Percentiles rank a stretch among this genome's conserved stretches.
Evolutionary conservation across 768 basidiomycete species (phyloP).

Genomic region (Exsudoporus frostii): DNA sequence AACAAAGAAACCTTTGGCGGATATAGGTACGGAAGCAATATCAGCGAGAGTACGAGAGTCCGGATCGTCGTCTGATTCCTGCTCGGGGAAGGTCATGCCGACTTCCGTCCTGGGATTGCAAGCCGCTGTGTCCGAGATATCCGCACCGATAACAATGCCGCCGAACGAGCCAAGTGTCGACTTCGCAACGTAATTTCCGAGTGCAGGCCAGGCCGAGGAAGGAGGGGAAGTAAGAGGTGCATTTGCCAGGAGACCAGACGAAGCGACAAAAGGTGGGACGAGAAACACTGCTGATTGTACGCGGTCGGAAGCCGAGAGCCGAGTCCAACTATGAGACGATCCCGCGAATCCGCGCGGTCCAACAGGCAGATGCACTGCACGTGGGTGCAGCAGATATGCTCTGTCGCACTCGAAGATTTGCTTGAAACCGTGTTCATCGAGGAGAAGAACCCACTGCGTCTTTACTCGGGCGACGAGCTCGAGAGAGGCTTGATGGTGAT

Average conservation of each 20-base stretch:
- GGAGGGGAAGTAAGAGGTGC: constrained; percentile 16
- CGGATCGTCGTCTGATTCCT: neutral
- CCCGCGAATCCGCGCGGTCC: constrained; percentile 40
- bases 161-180: constrained; percentile 33
- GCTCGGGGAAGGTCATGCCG: neutral
- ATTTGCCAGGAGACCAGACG: constrained; percentile 23
- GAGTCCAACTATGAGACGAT: constrained; percentile 27
- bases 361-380: constrained; percentile 34
- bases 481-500: constrained; percentile 31
- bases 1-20: constrained; percentile 28
- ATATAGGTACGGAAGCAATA: neutral
- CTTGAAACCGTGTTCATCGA: constrained; percentile 46
- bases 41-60: neutral
- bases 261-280: constrained; percentile 59
- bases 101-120: neutral
- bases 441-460: constrained; percentile 50
- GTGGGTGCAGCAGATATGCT: constrained; percentile 42
- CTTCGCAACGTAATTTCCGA: constrained; percentile 27
- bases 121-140: neutral
- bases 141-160: constrained; percentile 35
- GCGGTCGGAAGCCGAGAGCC: constrained; percentile 28
- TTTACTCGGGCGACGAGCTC: constrained; percentile 36
- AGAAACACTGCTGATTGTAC: constrained; percentile 47
- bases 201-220: constrained; percentile 24
- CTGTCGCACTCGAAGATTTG: constrained; percentile 33